These are phyloP conservation scores for Pestalotiopsis sp. DNA, from an alignment of 2,329 filamentous ascomycete genomes.

Conservation along the genomic window DNA sequence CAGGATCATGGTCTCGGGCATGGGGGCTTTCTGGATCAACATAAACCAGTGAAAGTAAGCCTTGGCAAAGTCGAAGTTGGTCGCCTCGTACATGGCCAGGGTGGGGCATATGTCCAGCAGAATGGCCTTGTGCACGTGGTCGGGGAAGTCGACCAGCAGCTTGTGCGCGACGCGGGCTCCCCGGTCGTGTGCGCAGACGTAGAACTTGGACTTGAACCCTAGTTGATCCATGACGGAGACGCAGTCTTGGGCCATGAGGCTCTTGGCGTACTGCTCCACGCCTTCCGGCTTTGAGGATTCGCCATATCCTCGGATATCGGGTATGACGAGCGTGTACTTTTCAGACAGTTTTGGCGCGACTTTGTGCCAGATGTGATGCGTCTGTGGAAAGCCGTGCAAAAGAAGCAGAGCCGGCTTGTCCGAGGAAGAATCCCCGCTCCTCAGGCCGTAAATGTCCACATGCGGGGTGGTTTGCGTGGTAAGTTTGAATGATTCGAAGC, in stretches of 20 bases:
- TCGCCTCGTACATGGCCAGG: conserved; percentile 52
- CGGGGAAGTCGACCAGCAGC: conserved; percentile 49
- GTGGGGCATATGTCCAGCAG: conserved; percentile 59
- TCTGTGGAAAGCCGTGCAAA: conserved; percentile 57
- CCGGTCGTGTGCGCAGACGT: conserved; percentile 58
- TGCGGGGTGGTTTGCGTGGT: conserved; percentile 35
- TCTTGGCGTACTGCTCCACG: conserved; percentile 45
- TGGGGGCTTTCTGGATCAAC: conserved; percentile 52
- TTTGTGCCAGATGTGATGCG: conserved; percentile 53
- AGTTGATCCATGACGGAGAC: conserved; percentile 47
- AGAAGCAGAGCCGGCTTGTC: conserved; percentile 44
- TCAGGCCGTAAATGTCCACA: conserved; percentile 47
- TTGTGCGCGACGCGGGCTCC: conserved; percentile 59
- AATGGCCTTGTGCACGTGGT: conserved; percentile 43
- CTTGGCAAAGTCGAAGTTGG: conserved; percentile 43
- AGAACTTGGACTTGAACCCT: conserved; percentile 40
- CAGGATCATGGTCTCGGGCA: conserved; percentile 51
- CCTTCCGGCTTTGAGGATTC: conserved; percentile 46
- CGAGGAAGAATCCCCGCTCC: conserved; percentile 30
- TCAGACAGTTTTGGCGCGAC: conserved; percentile 41
- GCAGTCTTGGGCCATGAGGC: conserved; percentile 50
- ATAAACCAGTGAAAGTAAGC: conserved; percentile 64
- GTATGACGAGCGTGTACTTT: conserved; percentile 44
- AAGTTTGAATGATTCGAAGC: conserved; percentile 40
- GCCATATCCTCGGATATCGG: conserved; percentile 57